These are phyloP conservation scores for Fusarium sp. DNA, from an alignment of 2,329 filamentous ascomycete genomes.

Conservation along the genomic window DNA sequence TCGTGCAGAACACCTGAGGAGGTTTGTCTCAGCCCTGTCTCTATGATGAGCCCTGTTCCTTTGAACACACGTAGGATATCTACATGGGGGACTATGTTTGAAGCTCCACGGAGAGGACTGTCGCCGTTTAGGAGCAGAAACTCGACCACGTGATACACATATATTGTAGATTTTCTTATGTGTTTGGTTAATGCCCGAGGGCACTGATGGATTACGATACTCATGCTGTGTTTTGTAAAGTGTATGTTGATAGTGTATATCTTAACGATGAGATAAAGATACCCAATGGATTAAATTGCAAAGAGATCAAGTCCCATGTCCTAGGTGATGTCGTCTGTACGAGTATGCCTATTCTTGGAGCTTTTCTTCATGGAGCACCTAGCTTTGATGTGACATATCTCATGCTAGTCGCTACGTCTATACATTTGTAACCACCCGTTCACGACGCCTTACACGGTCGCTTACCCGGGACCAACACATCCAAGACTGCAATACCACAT, in stretches of 20 bases:
- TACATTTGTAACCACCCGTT: too few relatives aligned
- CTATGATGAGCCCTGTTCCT: background rate
- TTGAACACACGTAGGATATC: background rate
- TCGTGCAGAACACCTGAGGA: conserved; percentile 9
- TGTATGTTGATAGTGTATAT: conserved; percentile 8
- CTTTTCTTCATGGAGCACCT: too few relatives aligned
- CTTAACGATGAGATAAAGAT: conserved; percentile 21
- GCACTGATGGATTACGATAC: conserved; percentile 33
- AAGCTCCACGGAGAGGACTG: conserved; percentile 4
- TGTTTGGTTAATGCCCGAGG: background rate
- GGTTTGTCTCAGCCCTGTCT: background rate
- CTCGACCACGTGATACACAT: background rate
- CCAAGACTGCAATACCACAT: background rate
- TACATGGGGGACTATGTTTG: conserved; percentile 22
- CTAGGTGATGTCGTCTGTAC: background rate
- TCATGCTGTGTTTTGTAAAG: conserved; percentile 20
- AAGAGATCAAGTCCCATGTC: background rate
- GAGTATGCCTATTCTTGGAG: too few relatives aligned
- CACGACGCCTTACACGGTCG: background rate
- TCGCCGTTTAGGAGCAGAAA: conserved; percentile 6
- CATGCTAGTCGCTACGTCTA: background rate
- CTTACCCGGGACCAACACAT: background rate
- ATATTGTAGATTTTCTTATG: background rate
- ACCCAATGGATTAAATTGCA: conserved; percentile 16
- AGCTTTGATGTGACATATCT: too few relatives aligned